Evolutionary conservation across 768 basidiomycete species (phyloP).

Genomic region (Naganishia onofrii): DNA sequence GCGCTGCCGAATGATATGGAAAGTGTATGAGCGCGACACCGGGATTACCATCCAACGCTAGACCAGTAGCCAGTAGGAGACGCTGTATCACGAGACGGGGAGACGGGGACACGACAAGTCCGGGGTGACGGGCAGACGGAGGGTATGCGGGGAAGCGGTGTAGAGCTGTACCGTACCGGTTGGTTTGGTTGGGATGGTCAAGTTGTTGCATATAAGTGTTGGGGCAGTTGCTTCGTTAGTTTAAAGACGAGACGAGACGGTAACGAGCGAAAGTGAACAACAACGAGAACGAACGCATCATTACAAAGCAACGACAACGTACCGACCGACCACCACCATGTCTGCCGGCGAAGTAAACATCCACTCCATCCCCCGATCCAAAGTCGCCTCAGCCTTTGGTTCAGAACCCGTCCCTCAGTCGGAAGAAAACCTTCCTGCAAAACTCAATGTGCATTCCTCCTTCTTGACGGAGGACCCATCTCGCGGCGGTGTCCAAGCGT

Average conservation of each 20-base stretch:
- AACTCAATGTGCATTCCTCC: constrained; percentile 24
- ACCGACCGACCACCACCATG: constrained; percentile 1
- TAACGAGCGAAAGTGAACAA: too few relatives aligned
- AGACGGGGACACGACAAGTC: too few relatives aligned
- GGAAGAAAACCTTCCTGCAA: not conserved
- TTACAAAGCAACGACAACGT: not conserved
- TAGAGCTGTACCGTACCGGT: too few relatives aligned
- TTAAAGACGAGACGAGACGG: too few relatives aligned
- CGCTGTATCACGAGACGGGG: not conserved
- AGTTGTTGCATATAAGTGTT: too few relatives aligned
- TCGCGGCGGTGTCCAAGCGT: constrained; percentile 26
- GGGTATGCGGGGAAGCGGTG: too few relatives aligned
- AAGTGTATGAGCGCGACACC: too few relatives aligned
- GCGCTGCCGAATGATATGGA: not conserved
- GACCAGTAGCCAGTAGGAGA: constrained; percentile 5
- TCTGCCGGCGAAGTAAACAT: constrained; percentile 28
- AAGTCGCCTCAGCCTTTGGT: constrained; percentile 13
- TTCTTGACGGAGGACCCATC: constrained; percentile 27
- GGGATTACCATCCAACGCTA: too few relatives aligned
- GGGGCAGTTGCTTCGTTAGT: too few relatives aligned
- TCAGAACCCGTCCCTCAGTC: constrained; percentile 5
- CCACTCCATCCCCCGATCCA: constrained; percentile 22
- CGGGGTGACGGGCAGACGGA: too few relatives aligned
- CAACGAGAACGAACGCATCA: too few relatives aligned
- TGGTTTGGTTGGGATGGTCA: too few relatives aligned